Evolutionary conservation across 805 yeast species (phyloP), one percentile per base, ranked within the genome.

Genomic region (Clavispora phyllophila): DNA sequence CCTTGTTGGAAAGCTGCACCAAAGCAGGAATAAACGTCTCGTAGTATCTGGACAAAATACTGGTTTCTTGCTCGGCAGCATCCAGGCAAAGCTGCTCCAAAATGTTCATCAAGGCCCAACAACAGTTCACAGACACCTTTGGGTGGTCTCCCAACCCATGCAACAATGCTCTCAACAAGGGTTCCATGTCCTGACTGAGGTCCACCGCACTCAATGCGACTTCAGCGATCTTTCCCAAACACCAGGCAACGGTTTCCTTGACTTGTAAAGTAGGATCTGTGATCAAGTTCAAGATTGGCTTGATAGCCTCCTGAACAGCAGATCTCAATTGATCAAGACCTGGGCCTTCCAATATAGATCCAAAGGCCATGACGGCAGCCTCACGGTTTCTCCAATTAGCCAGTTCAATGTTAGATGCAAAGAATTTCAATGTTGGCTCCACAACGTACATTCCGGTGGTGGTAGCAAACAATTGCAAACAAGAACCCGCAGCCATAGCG

Each of bases 291-390:
- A 90, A 70, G 43, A 93, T 84, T 17, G 96, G 88, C 26, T 77
- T 78, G 48, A 93, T 71, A 2, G 98, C 97, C 69, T 87, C 91
- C 26, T 76, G 79, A 48, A 91, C 83, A 41, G 89, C 74, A 7
- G 66, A 65, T 39, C 78, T 78, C 55, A 88, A 71, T 56, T 84
- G 83, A 2, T 75, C 79, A 41, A 79, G 76, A 49, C 86, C 90
- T 24, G 96, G 96, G 17, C 99, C 99, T 55, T 89, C 98, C 55
- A 93, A 74, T 46, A 93, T 87, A 10, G 97, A 89, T 26, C 99
- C 99, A 61, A 93, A 93, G 0, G 99, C 97, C 99, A 93, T 93
- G 5, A 93, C 96, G 2, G 98, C 95, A 20, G 98, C 98, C 68
- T 93, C 99, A 56, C 96, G 82, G 42, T 79, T 68, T 65, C 93